phyloP scores from a whole-genome alignment of 495 filamentous ascomycete species.

The Podospora australis region DNA sequence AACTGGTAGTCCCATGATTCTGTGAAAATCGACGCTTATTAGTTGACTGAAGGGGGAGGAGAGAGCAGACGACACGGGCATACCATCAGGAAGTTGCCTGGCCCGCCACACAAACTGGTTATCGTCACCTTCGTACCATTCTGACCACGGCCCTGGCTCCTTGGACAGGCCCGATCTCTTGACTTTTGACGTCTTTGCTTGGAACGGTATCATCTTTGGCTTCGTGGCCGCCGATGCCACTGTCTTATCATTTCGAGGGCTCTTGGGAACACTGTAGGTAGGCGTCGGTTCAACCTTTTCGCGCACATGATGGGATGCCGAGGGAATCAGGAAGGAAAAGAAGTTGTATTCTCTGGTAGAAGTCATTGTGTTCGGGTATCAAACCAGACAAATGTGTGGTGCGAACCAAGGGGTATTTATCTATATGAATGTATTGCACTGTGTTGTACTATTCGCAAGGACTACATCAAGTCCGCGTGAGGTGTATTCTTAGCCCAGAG shows the following conservation, averaged over 20 bases:
- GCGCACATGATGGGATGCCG: not conserved
- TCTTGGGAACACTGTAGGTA: not conserved
- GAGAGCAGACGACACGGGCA: not conserved
- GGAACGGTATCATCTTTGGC: not conserved
- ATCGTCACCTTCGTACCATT: constrained; percentile 11
- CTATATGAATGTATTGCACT: no score
- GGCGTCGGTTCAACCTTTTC: not conserved
- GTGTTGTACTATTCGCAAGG: no score
- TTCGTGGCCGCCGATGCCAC: not conserved
- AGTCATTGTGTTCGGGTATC: no score
- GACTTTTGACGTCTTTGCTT: not conserved
- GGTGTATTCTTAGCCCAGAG: no score
- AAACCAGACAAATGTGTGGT: no score
- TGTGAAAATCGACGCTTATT: constrained; percentile 1
- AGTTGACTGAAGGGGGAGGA: not conserved
- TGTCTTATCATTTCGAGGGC: not conserved
- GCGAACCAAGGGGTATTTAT: no score
- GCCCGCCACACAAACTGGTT: constrained; percentile 14
- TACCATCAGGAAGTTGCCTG: constrained; percentile 8
- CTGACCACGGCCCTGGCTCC: constrained; percentile 7
- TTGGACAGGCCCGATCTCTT: not conserved
- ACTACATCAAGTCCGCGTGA: no score
- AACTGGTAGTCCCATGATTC: constrained; percentile 14
- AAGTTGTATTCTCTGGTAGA: not conserved
- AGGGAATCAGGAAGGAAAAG: not conserved